Percentiles rank a stretch among this genome's conserved stretches.
Evolutionary conservation across 306 rosid species (phyloP).

Genomic region (Geum urbanum): DNA sequence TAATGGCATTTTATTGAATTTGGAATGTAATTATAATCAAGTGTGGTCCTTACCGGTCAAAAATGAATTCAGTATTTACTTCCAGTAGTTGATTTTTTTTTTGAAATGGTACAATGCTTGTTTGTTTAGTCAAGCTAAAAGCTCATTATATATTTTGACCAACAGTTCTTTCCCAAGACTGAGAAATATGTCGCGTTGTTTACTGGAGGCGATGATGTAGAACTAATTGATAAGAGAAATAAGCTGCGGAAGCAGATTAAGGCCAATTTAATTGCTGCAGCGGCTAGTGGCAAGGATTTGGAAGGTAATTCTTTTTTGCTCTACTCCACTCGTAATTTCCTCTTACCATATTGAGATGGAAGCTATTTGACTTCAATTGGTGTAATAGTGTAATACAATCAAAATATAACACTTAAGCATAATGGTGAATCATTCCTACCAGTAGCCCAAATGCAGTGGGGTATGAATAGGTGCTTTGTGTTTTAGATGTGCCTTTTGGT

Average conservation of each 20-base stretch:
- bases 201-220: constrained; percentile 63
- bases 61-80: not conserved
- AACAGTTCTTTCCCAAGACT: constrained; percentile 96
- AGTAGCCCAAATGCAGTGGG: not conserved
- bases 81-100: not conserved
- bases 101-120: not conserved
- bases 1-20: not conserved
- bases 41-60: not conserved
- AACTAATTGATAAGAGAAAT: constrained; percentile 61
- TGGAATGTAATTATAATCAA: not conserved
- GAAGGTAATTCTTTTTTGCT: constrained; percentile 53
- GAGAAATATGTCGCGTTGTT: constrained; percentile 86
- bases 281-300: constrained; percentile 89
- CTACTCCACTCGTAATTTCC: not conserved
- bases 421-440: not conserved
- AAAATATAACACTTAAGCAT: not conserved
- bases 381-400: not conserved
- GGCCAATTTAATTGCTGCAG: constrained; percentile 72
- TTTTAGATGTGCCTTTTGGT: too few species aligned
- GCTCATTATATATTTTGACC: constrained; percentile 16
- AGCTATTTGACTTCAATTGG: not conserved
- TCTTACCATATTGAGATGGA: not conserved
- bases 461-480: not conserved
- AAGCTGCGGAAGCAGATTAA: constrained; percentile 81
- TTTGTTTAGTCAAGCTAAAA: constrained; percentile 21